These are phyloP conservation scores for Purpureocillium lavendulum DNA, from an alignment of 2,329 filamentous ascomycete species.

Conservation along the genomic window DNA sequence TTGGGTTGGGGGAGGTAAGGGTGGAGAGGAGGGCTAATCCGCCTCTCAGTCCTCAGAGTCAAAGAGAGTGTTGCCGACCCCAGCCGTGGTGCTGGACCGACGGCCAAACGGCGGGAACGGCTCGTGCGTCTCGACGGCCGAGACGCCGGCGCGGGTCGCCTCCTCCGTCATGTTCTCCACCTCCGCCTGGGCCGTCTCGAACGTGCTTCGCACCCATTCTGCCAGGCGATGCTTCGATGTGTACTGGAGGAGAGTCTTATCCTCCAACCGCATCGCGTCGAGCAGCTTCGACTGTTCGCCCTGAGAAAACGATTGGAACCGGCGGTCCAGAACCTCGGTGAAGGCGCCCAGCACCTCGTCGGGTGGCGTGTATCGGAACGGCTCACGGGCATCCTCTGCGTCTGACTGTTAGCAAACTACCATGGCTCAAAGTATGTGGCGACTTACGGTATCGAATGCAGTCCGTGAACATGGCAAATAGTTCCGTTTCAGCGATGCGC, in stretches of 20 bases:
- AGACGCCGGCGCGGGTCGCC: conserved; percentile 12
- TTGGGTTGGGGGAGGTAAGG: too few species aligned
- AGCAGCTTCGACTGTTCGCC: conserved; percentile 59
- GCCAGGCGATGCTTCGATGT: conserved; percentile 62
- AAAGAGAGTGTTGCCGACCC: too few species aligned
- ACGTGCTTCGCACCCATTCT: conserved; percentile 49
- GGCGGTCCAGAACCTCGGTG: conserved; percentile 51
- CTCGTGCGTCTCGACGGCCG: conserved; percentile 2
- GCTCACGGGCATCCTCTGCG: conserved; percentile 31
- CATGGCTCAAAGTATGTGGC: neutral
- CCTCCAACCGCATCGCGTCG: conserved; percentile 66
- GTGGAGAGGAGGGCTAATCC: too few species aligned
- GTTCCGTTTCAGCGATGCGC: conserved; percentile 54
- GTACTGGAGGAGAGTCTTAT: conserved; percentile 53
- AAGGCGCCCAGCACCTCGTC: conserved; percentile 51
- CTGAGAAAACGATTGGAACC: conserved; percentile 51
- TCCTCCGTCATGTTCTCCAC: conserved; percentile 23
- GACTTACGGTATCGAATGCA: conserved; percentile 58
- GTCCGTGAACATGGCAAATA: conserved; percentile 58
- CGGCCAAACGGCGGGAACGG: neutral
- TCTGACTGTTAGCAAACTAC: neutral
- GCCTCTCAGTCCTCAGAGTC: too few species aligned
- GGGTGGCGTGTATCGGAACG: conserved; percentile 39
- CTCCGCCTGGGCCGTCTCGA: conserved; percentile 27
- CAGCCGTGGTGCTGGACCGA: too few species aligned